phyloP scores from a whole-genome alignment of 768 basidiomycete genomes.

The Leucosporidium creatinivorum region DNA sequence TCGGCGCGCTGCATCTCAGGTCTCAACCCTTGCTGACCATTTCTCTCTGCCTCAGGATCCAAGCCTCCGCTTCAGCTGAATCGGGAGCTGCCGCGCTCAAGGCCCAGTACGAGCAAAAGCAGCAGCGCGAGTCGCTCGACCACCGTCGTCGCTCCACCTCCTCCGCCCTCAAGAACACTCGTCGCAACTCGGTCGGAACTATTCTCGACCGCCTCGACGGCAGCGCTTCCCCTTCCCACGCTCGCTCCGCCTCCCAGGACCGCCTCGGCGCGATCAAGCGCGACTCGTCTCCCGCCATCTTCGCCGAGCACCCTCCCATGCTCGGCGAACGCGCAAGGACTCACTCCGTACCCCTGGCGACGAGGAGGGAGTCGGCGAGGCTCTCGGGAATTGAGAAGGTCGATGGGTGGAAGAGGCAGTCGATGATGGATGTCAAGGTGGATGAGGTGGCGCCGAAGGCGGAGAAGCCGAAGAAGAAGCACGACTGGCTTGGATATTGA shows the following conservation, averaged over 20 bases:
- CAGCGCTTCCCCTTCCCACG: too few relatives aligned
- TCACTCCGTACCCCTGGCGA: not conserved
- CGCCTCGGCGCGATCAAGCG: not conserved
- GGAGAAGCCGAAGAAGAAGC: conserved; percentile 12
- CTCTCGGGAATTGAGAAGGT: not conserved
- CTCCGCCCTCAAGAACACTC: not conserved
- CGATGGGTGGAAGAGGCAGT: not conserved
- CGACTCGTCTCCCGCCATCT: not conserved
- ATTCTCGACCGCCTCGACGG: too few relatives aligned
- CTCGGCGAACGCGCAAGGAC: not conserved
- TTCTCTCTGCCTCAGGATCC: conserved; percentile 2
- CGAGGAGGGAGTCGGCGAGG: not conserved
- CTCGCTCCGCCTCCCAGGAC: not conserved
- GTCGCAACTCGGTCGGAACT: too few relatives aligned
- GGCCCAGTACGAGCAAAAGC: not conserved
- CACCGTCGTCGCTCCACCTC: conserved; percentile 1
- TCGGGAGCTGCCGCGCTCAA: conserved; percentile 5
- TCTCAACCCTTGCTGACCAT: not conserved
- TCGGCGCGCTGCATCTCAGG: not conserved
- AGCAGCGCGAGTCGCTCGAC: conserved; percentile 1
- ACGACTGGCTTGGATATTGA: conserved; percentile 26
- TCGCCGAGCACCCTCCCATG: not conserved
- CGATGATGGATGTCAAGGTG: not conserved
- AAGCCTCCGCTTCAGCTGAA: conserved; percentile 9
- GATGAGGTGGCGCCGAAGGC: not conserved